Conservation (phyloP, 1,284 basidiomycete genomes). For the Leucoagaricus sp. region DNA sequence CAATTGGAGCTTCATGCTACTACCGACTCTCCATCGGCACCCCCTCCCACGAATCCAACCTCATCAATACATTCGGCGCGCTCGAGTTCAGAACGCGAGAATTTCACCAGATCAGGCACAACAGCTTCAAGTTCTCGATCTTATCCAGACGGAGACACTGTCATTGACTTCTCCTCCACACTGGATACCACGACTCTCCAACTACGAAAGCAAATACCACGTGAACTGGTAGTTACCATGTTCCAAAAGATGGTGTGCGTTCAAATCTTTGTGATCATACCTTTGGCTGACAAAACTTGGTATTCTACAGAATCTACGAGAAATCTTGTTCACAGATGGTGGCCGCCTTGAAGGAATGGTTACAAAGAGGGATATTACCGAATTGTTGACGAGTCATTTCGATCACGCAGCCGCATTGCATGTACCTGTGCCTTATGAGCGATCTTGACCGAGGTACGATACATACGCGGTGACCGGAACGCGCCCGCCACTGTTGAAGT, state of each 20-base stretch:
- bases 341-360: slow-evolving; percentile 65
- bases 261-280: not conserved
- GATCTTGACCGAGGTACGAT: not conserved
- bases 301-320: slow-evolving; percentile 56
- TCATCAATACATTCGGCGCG: not conserved
- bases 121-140: slow-evolving; percentile 39
- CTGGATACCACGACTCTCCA: slow-evolving; percentile 64
- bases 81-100: not conserved
- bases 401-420: slow-evolving; percentile 49
- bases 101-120: slow-evolving; percentile 27
- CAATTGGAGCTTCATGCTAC: not conserved
- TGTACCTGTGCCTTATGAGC: not conserved
- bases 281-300: not conserved
- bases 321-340: slow-evolving; percentile 63
- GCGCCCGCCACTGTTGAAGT: no score
- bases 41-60: not conserved
- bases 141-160: slow-evolving; percentile 23
- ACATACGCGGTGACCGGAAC: no score
- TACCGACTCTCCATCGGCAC: not conserved
- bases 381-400: slow-evolving; percentile 58
- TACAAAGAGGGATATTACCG: slow-evolving; percentile 69
- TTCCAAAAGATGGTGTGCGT: slow-evolving; percentile 67
- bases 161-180: slow-evolving; percentile 47
- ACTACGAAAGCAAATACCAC: slow-evolving; percentile 65
- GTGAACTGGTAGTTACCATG: slow-evolving; percentile 69